Percentiles rank a stretch among this genome's conserved stretches.
These are phyloP conservation scores for Margaritispora aquatica DNA, from an alignment of 495 filamentous ascomycete species.

Conservation along the genomic window DNA sequence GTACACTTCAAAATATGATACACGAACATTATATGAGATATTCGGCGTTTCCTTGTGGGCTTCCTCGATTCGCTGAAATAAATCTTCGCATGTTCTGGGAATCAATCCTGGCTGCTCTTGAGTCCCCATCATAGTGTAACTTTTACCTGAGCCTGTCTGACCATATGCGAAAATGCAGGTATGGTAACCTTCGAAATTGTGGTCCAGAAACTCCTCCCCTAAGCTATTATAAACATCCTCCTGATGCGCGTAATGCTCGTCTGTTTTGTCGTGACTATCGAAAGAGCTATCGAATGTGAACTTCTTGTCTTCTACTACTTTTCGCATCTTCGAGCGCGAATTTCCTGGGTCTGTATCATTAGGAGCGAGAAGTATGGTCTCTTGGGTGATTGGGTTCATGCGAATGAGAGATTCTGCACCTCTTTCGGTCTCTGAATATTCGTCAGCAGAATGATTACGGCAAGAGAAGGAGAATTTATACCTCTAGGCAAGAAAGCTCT, in stretches of 20 bases:
- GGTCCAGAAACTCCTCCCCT: conserved; percentile 95
- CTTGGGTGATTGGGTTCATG: conserved; percentile 83
- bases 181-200: conserved; percentile 99
- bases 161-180: conserved; percentile 99
- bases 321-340: conserved; percentile 60
- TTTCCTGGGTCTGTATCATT: conserved; percentile 58
- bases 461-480: not conserved
- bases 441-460: not conserved
- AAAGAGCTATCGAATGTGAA: conserved; percentile 98
- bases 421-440: conserved; percentile 78
- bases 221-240: conserved; percentile 92
- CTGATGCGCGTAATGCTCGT: conserved; percentile 76
- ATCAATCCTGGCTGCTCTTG: conserved; percentile 83
- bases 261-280: conserved; percentile 77
- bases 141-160: conserved; percentile 96
- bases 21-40: conserved; percentile 91
- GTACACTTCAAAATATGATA: conserved; percentile 99
- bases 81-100: conserved; percentile 91
- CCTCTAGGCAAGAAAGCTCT: conserved; percentile 76
- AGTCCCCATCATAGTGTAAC: conserved; percentile 99
- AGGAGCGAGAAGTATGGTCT: conserved; percentile 70
- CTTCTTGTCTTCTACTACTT: conserved; percentile 75
- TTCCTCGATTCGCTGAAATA: conserved; percentile 89
- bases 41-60: conserved; percentile 64
- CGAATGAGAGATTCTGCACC: conserved; percentile 76